These are phyloP conservation scores for Penicillium aurantiogriseum DNA, from an alignment of 2,329 filamentous ascomycete genomes.

Conservation along the genomic window DNA sequence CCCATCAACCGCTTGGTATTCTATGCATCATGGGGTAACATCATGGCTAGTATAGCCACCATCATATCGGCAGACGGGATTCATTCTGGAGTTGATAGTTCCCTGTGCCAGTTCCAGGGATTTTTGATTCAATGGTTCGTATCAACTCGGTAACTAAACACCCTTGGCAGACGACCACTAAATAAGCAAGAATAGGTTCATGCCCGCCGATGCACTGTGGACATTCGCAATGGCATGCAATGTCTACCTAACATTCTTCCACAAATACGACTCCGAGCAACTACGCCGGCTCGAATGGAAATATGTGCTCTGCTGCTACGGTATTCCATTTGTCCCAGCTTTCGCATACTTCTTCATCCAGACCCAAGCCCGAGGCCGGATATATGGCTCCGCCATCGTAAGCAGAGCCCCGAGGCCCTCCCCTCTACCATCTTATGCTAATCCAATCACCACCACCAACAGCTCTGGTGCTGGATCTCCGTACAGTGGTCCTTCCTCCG, in stretches of 20 bases:
- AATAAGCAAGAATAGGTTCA: conserved; percentile 57
- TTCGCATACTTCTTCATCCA: conserved; percentile 66
- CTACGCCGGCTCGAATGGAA: conserved; percentile 68
- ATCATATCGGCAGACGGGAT: conserved; percentile 67
- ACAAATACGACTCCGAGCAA: conserved; percentile 64
- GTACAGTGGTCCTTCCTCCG: conserved; percentile 68
- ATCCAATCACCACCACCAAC: background rate
- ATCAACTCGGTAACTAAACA: background rate
- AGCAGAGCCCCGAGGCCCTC: conserved; percentile 16
- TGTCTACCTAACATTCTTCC: conserved; percentile 78
- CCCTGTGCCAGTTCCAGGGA: conserved; percentile 72
- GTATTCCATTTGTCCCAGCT: conserved; percentile 67
- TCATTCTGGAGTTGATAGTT: conserved; percentile 46
- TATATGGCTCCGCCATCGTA: conserved; percentile 71
- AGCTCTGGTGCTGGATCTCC: conserved; percentile 79
- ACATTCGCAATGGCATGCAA: conserved; percentile 80
- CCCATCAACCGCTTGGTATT: conserved; percentile 86
- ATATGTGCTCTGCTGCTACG: conserved; percentile 70
- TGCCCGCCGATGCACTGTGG: conserved; percentile 74
- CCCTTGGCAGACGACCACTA: conserved; percentile 3
- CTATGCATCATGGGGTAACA: conserved; percentile 78
- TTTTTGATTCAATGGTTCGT: conserved; percentile 80
- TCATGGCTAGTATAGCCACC: conserved; percentile 73
- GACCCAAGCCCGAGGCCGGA: conserved; percentile 51
- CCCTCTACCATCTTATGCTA: background rate